A percentile compares a stretch with the other conserved stretches of the same genome.
These are phyloP conservation scores for Agaricus blazei DNA, from an alignment of 768 basidiomycete genomes.

Conservation along the genomic window DNA sequence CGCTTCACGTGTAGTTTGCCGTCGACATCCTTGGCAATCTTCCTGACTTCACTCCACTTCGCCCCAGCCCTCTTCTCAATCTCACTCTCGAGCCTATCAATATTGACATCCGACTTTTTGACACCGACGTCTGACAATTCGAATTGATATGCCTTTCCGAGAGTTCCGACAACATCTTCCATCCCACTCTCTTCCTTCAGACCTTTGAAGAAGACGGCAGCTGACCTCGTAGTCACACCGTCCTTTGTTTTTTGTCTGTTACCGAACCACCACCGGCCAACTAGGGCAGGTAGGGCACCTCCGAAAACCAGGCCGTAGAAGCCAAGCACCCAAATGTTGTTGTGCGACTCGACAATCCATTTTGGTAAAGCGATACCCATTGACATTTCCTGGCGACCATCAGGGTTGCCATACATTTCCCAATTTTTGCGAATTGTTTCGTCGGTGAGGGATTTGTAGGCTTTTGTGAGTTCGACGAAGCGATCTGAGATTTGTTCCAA, in stretches of 20 bases:
- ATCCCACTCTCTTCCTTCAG: slow-evolving; percentile 77
- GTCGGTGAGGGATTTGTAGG: slow-evolving; percentile 95
- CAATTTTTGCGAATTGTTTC: slow-evolving; percentile 88
- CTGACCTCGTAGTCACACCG: slow-evolving; percentile 75
- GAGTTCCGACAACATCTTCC: slow-evolving; percentile 63
- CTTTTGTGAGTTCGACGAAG: slow-evolving; percentile 94
- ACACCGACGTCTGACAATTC: slow-evolving; percentile 34
- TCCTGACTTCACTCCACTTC: slow-evolving; percentile 51
- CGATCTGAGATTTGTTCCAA: slow-evolving; percentile 78
- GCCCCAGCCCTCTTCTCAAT: slow-evolving; percentile 43
- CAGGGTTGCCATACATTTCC: slow-evolving; percentile 88
- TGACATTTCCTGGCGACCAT: slow-evolving; percentile 90
- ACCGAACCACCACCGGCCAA: slow-evolving; percentile 98
- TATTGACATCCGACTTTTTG: slow-evolving; percentile 24
- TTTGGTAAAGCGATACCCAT: slow-evolving; percentile 94
- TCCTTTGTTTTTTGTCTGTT: slow-evolving; percentile 88
- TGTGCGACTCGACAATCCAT: slow-evolving; percentile 90
- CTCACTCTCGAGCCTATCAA: slow-evolving; percentile 47
- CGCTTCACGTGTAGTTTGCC: slow-evolving; percentile 33
- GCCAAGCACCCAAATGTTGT: slow-evolving; percentile 88
- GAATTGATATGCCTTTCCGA: slow-evolving; percentile 62
- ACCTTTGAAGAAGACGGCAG: slow-evolving; percentile 82
- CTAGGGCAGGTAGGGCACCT: slow-evolving; percentile 76
- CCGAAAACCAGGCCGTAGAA: slow-evolving; percentile 88
- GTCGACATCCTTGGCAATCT: slow-evolving; percentile 31